These are phyloP conservation scores for Cladobotryum mycophilum DNA, from an alignment of 2,329 filamentous ascomycete species.

Conservation along the genomic window DNA sequence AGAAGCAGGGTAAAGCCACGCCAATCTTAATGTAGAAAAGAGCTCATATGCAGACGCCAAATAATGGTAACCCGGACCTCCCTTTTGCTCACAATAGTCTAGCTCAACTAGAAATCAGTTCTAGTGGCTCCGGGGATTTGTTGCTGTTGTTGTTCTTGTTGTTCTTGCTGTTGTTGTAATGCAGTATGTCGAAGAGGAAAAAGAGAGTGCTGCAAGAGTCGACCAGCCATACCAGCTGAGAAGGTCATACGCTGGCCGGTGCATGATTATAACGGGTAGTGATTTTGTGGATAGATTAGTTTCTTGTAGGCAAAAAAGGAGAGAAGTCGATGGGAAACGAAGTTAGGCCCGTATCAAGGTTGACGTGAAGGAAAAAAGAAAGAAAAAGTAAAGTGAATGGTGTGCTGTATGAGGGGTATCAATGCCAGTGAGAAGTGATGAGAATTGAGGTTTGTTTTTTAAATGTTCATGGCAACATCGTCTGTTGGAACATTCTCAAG, in stretches of 20 bases:
- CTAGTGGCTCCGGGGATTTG: neutral
- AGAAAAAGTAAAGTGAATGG: too few relatives aligned
- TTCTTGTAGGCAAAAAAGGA: too few relatives aligned
- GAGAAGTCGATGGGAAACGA: too few relatives aligned
- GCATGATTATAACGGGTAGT: neutral
- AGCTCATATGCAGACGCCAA: constrained; percentile 14
- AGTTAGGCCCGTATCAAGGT: too few relatives aligned
- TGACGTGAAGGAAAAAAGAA: too few relatives aligned
- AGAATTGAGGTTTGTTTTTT: constrained; percentile 2
- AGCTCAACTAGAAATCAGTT: neutral
- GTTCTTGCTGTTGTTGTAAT: neutral
- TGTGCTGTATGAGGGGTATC: neutral
- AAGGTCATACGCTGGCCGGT: neutral
- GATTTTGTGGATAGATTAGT: too few relatives aligned
- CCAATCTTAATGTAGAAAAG: neutral
- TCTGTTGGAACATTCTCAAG: constrained; percentile 31
- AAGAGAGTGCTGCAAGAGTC: neutral
- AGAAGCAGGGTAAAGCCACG: neutral
- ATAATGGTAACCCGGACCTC: constrained; percentile 1
- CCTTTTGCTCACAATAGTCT: neutral
- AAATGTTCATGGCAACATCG: constrained; percentile 17
- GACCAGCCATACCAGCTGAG: neutral
- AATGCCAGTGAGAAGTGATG: neutral
- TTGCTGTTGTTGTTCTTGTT: too few relatives aligned
- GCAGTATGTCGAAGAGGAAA: neutral